These are phyloP conservation scores for Coelastrella sp. DNA, from an alignment of 139 green algal species.

Conservation along the genomic window DNA sequence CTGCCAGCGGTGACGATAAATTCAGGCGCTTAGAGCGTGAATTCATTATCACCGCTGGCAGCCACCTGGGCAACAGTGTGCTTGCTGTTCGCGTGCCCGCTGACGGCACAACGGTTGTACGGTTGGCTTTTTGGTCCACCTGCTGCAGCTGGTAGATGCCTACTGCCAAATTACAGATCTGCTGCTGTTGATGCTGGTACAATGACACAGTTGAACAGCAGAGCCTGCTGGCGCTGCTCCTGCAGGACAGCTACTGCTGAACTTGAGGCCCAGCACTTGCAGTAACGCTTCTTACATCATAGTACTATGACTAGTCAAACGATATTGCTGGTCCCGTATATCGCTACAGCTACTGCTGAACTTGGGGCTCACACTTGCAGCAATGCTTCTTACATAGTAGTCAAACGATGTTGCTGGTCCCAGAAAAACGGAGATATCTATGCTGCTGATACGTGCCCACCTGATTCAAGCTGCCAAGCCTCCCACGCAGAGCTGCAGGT, in stretches of 20 bases:
- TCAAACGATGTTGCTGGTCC: neutral
- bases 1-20: too few species aligned
- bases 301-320: neutral
- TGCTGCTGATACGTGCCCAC: neutral
- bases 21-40: too few species aligned
- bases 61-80: too few species aligned
- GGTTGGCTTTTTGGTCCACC: too few species aligned
- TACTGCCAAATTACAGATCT: too few species aligned
- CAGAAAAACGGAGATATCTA: conserved; percentile 15
- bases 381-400: neutral
- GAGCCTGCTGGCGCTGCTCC: neutral
- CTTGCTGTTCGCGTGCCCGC: too few species aligned
- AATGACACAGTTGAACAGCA: neutral
- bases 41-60: too few species aligned
- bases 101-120: too few species aligned
- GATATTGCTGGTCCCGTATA: conserved; percentile 7
- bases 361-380: neutral
- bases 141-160: too few species aligned
- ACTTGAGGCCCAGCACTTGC: neutral
- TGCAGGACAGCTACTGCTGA: neutral
- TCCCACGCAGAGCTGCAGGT: conserved; percentile 19
- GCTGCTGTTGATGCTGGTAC: too few species aligned
- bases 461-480: conserved; percentile 30
- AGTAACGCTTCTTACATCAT: neutral
- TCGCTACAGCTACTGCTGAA: neutral